Conservation (phyloP, 352 stramenopile genomes). For the Pythium dissimile region DNA sequence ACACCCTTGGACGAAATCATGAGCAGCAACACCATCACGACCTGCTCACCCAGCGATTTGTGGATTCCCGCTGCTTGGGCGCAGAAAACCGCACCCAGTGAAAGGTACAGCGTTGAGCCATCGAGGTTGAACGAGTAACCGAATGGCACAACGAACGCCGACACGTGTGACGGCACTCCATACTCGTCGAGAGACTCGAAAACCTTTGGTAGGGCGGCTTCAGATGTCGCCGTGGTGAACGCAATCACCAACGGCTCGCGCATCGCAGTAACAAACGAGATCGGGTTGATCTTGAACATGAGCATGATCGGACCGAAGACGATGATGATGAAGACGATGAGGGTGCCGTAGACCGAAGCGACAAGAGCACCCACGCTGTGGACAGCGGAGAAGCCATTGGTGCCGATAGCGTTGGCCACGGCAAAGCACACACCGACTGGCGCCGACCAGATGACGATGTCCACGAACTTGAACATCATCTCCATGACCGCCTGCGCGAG, state of each 20-base stretch:
- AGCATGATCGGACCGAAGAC: constrained; percentile 42
- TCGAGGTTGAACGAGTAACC: constrained; percentile 72
- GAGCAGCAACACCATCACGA: constrained; percentile 40
- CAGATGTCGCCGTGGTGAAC: constrained; percentile 33
- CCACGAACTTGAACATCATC: constrained; percentile 74
- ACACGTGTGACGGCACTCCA: constrained; percentile 46
- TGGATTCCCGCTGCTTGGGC: constrained; percentile 40
- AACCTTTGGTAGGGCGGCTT: constrained; percentile 41
- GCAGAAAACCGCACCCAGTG: constrained; percentile 46
- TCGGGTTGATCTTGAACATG: constrained; percentile 42
- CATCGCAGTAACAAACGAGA: constrained; percentile 47
- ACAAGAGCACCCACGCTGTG: constrained; percentile 36
- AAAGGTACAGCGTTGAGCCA: constrained; percentile 53
- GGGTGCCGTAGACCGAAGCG: constrained; percentile 39
- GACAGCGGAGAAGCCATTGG: constrained; percentile 44
- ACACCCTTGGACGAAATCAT: constrained; percentile 13
- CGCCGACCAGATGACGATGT: constrained; percentile 66
- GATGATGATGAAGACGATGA: constrained; percentile 45
- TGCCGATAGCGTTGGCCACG: constrained; percentile 45
- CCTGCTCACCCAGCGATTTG: constrained; percentile 50
- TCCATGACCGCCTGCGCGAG: constrained; percentile 44
- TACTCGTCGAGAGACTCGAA: constrained; percentile 51
- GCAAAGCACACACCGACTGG: constrained; percentile 59
- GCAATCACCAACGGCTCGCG: constrained; percentile 49
- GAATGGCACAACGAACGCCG: constrained; percentile 54